These are phyloP conservation scores for Phytomonas francai DNA, from an alignment of 208 protist genomes.

Conservation along the genomic window DNA sequence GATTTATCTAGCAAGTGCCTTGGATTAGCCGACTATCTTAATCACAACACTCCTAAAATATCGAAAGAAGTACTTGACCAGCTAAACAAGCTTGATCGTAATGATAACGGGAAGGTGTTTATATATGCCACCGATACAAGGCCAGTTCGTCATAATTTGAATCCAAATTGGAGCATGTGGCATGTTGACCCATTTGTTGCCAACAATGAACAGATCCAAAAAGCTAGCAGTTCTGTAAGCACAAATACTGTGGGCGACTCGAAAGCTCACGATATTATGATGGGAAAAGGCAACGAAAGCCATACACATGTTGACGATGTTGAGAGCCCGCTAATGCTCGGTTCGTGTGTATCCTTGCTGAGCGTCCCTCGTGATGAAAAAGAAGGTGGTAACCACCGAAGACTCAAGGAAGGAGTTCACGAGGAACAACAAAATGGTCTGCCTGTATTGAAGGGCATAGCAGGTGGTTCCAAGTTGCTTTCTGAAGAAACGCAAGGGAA, in stretches of 20 bases:
- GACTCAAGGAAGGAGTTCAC: neutral
- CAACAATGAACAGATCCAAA: neutral
- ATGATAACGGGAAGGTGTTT: slow-evolving; percentile 21
- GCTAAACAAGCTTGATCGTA: slow-evolving; percentile 40
- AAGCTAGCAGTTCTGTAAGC: neutral
- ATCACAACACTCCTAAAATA: slow-evolving; percentile 77
- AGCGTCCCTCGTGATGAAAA: neutral
- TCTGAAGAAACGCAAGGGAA: neutral
- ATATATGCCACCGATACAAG: neutral
- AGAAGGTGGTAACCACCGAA: neutral
- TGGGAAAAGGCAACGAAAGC: neutral
- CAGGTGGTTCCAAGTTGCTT: neutral
- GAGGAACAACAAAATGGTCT: neutral
- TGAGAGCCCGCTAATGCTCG: neutral
- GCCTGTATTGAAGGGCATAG: neutral
- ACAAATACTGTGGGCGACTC: neutral
- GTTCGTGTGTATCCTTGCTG: neutral
- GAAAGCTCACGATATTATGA: neutral
- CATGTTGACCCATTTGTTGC: neutral
- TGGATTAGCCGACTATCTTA: slow-evolving; percentile 82
- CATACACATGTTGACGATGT: neutral
- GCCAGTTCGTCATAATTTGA: neutral
- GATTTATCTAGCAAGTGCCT: slow-evolving; percentile 83
- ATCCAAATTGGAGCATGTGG: slow-evolving; percentile 1
- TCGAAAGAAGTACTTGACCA: slow-evolving; percentile 59